Percentiles rank a stretch among this genome's conserved stretches.
Evolutionary conservation across 257 asterid species (phyloP).

Genomic region (Misopates orontium): DNA sequence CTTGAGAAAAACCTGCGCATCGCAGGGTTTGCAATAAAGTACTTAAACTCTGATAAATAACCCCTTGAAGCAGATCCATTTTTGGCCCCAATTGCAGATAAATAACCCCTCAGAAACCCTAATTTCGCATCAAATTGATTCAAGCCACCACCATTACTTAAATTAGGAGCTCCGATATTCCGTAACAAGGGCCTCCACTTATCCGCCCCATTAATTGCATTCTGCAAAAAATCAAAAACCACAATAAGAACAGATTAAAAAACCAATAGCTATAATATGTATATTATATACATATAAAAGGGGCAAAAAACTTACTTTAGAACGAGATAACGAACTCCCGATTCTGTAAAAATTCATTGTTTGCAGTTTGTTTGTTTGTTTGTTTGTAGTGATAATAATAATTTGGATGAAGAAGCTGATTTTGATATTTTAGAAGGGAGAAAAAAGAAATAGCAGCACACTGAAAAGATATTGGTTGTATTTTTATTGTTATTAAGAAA

Average conservation of each 20-base stretch:
- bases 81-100: conserved; percentile 45
- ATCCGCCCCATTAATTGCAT: conserved; percentile 47
- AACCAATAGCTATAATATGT: not conserved
- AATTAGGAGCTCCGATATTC: conserved; percentile 36
- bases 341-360: conserved; percentile 63
- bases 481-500: not conserved
- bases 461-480: conserved; percentile 2
- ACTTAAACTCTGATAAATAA: conserved; percentile 44
- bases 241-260: conserved; percentile 11
- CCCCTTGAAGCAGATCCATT: conserved; percentile 36
- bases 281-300: not conserved
- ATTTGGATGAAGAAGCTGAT: not conserved
- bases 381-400: not conserved
- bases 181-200: conserved; percentile 37
- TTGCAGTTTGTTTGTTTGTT: conserved; percentile 21
- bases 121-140: conserved; percentile 48
- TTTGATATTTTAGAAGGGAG: no score
- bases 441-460: not conserved
- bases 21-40: conserved; percentile 43
- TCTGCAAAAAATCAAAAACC: conserved; percentile 46
- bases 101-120: conserved; percentile 64
- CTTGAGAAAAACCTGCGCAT: conserved; percentile 53
- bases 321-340: conserved; percentile 49
- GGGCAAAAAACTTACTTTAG: conserved; percentile 42
- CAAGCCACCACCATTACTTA: conserved; percentile 24